Evolutionary conservation across 192 early-diverging fungal species (phyloP).

Genomic region (Podila horticola): DNA sequence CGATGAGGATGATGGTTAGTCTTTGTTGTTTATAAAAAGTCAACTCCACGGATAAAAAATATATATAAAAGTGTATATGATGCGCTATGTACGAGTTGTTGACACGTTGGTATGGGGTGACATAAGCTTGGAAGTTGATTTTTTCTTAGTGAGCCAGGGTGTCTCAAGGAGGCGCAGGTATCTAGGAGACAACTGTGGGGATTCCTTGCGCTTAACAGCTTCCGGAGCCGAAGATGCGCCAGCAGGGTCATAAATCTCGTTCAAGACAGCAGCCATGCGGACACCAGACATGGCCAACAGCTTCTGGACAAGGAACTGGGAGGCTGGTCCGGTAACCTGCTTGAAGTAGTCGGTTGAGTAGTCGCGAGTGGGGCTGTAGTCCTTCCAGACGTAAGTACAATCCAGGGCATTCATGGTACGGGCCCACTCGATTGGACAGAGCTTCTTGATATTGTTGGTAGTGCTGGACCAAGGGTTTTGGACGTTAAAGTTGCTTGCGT

Average conservation of each 20-base stretch:
- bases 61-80: too few relatives aligned
- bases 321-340: constrained; percentile 14
- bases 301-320: constrained; percentile 37
- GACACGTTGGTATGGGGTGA: too few relatives aligned
- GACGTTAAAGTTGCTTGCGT: constrained; percentile 2
- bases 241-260: constrained; percentile 37
- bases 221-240: not conserved
- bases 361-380: constrained; percentile 44
- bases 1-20: constrained; percentile 2
- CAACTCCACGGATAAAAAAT: too few relatives aligned
- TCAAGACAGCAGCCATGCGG: constrained; percentile 57
- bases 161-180: too few relatives aligned
- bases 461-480: constrained; percentile 29
- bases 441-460: constrained; percentile 18
- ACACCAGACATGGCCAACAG: constrained; percentile 48
- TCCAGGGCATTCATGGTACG: constrained; percentile 42
- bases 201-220: too few relatives aligned
- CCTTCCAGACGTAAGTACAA: constrained; percentile 50
- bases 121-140: too few relatives aligned
- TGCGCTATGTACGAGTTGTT: too few relatives aligned
- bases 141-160: too few relatives aligned
- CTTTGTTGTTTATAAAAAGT: too few relatives aligned
- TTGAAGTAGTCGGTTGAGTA: constrained; percentile 48
- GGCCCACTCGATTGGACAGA: constrained; percentile 56
- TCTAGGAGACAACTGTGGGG: too few relatives aligned